Base-by-base conservation (phyloP, 1,139 yeast species). In the Pichia sp. region DNA sequence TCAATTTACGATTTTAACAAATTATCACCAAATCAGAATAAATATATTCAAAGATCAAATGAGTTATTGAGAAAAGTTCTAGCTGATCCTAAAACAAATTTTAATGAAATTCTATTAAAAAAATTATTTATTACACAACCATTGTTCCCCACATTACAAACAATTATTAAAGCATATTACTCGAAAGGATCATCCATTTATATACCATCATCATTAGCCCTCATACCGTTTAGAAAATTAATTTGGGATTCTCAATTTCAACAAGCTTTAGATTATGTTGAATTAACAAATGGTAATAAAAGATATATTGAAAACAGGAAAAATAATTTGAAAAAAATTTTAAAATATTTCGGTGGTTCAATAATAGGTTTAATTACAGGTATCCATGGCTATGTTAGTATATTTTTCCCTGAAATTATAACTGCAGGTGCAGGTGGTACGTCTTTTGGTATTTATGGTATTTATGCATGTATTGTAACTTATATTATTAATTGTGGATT, bases 401-500 rank as follows among this genome's bases (percentile, higher is more conserved):
- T 58, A 51, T 55, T 73, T 67, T 54, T 45, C 35, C 64, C 64
- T 1, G 40, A 56, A 55, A 30, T 59, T 3, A 44, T 59, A 39
- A 37, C 53, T 65, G 25, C 63, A 61, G 46, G 68, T 56, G 49
- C 64, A 52, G 55, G 55, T 25, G 55, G 55, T 12, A 52, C 55
- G n/a, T 33, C 47, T 4, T 37, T 74, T 69, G 79, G 67, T 55
- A 53, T 74, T 58, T 50, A 59, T n/a, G 68, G 69, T 11, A 65
- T 82, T 35, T 78, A 79, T 55, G 73, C 79, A 7, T 80, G 85
- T 79, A 64, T 80, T 10, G 64, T 76, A 35, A 78, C 89, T 0
- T 85, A 84, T 57, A 53, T 83, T 11, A 61, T 77, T 30, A 83
- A 84, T 55, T 71, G 84, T 41, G 71, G 85, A 25, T 76, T 78